Percentiles rank a stretch among this genome's conserved stretches.
Conservation (phyloP, 176 grass and related monocot genomes). For the Dactylis glomerata region DNA sequence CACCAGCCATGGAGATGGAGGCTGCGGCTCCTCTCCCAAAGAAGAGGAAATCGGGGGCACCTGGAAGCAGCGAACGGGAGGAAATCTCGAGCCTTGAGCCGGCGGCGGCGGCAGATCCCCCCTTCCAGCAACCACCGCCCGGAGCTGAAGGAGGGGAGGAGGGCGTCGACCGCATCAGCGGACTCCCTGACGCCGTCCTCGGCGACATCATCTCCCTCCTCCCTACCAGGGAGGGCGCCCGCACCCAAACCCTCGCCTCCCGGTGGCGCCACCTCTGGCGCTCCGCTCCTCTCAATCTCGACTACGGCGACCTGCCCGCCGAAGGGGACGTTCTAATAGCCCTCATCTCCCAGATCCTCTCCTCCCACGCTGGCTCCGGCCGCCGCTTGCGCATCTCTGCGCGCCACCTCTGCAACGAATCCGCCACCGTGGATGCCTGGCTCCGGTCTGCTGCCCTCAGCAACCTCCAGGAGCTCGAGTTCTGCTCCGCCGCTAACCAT, state of each 20-base stretch:
- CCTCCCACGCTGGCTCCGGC: too few species aligned
- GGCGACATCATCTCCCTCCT: constrained; percentile 1
- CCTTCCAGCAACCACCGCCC: neutral
- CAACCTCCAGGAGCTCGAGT: too few species aligned
- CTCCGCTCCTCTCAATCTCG: neutral
- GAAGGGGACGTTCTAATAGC: neutral
- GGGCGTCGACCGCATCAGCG: neutral
- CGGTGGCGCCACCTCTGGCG: neutral
- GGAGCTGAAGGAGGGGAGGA: neutral
- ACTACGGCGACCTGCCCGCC: neutral
- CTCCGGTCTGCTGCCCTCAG: too few species aligned
- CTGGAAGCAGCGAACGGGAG: neutral
- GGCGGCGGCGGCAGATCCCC: neutral
- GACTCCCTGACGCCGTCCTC: neutral
- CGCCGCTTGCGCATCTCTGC: too few species aligned
- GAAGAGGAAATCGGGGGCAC: neutral
- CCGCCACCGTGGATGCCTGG: too few species aligned
- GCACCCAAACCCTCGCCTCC: neutral
- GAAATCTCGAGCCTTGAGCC: neutral
- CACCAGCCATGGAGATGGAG: neutral
- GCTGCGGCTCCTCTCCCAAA: neutral
- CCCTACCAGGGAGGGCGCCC: neutral
- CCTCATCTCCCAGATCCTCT: too few species aligned
- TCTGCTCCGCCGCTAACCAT: too few species aligned
- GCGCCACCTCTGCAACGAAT: too few species aligned